Evolutionary conservation across 106 monocot species (phyloP), one percentile per base, ranked within the genome.

Genomic region (Phalaenopsis aphrodite): DNA sequence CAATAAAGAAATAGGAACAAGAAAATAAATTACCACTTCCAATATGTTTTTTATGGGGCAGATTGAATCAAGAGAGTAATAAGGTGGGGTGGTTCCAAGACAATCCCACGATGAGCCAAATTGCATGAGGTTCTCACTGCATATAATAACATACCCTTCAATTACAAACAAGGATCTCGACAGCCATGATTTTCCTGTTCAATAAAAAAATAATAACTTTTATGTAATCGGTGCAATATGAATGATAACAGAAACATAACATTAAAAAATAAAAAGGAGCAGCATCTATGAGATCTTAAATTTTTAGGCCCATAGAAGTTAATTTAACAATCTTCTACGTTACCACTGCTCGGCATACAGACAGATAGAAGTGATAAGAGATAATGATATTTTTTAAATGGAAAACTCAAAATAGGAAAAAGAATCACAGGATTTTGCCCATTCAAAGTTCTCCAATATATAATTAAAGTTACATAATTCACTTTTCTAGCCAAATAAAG

Each of bases 151-250:
- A 81, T 72, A 78, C 72, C 85, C 84, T 80, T 91, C 89, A 73
- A 85, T 79, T 77, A 94, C 73, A 78, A 91, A 87, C 15, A 94
- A 67, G 19, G 91, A 94, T 87, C 94, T 88, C 37, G 75, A 49
- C 76, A 83, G 58, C 89, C 91, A 87, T 69, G 85, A 80, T 42
- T 85, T 80, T 16, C 82, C 94, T 94, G 89, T 77, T 69, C 55
- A 80, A 85, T n/a, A 19, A 80, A 5, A 72, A 80, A 79, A 43
- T 11, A 85, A 73, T 3, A 41, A 19, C 38, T 11, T 79, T 73
- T 7, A 78, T 49, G 18, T 72, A 36, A 41, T 55, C 1, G n/a
- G 41, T 8, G 5, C 41, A 75, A 45, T 10, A 52, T 45, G 12
- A 8, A 17, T 43, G 43, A 5, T 42, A n/a, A 8, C 3, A 45